Percentiles rank a stretch among this genome's conserved stretches.
phyloP scores from a whole-genome alignment of 495 filamentous ascomycete species.

The Cryomyces antarcticus region DNA sequence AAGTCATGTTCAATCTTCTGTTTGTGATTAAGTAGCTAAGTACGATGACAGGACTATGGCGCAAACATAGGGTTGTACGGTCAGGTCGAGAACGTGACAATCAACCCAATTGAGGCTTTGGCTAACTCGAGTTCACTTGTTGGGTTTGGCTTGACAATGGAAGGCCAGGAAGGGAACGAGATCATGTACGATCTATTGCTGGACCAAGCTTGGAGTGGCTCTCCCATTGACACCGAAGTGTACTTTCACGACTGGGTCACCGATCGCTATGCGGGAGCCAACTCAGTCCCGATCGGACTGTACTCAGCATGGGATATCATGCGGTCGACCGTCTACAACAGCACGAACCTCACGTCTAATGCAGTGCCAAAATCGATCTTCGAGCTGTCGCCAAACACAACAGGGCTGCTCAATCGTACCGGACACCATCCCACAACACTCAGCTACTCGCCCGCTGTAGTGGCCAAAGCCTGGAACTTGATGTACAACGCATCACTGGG shows the following conservation, averaged over 20 bases:
- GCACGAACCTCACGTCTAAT: conserved; percentile 24
- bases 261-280: conserved; percentile 22
- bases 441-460: too few relatives aligned
- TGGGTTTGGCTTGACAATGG: conserved; percentile 28
- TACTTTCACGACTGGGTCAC: conserved; percentile 31
- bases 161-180: conserved; percentile 35
- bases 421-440: too few relatives aligned
- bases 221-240: conserved; percentile 22
- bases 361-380: conserved; percentile 28
- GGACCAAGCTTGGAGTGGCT: conserved; percentile 27
- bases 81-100: conserved; percentile 28
- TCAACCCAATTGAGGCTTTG: conserved; percentile 25
- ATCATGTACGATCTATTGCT: conserved; percentile 31
- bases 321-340: conserved; percentile 29
- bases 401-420: conserved; percentile 19
- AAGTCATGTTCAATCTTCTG: too few relatives aligned
- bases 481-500: too few relatives aligned
- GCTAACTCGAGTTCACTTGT: conserved; percentile 20
- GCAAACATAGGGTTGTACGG: conserved; percentile 32
- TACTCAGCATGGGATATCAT: conserved; percentile 29
- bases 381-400: conserved; percentile 23
- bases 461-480: too few relatives aligned
- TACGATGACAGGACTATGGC: conserved; percentile 30
- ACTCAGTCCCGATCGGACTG: conserved; percentile 16
- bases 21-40: too few relatives aligned